Conservation (phyloP, 208 protist genomes). For the Acanthamoeba castellanii region DNA sequence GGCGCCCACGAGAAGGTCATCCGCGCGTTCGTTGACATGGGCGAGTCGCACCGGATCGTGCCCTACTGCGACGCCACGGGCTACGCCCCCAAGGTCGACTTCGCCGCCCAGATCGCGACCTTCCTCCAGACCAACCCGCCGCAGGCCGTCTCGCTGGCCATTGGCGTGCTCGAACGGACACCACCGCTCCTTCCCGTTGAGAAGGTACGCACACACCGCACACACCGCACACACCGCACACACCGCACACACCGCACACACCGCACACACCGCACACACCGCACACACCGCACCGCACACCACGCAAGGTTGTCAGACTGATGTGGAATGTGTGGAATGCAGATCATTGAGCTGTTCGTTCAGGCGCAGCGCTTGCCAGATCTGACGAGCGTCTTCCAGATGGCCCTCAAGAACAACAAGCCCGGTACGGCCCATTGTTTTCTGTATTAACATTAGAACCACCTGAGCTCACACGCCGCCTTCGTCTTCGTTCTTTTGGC, state of each 20-base stretch:
- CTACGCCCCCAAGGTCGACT: constrained; percentile 96
- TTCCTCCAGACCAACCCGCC: constrained; percentile 93
- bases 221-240: too few species aligned
- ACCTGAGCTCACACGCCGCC: neutral
- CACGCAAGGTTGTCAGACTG: neutral
- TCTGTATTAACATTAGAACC: too few species aligned
- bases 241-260: too few species aligned
- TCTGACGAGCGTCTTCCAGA: constrained; percentile 52
- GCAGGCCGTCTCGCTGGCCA: constrained; percentile 14
- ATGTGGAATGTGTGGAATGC: neutral
- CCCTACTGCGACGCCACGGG: constrained; percentile 97
- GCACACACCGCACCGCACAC: neutral
- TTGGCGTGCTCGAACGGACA: constrained; percentile 5
- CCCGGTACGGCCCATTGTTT: neutral
- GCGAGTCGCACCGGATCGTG: constrained; percentile 97
- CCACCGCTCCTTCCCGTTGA: constrained; percentile 41
- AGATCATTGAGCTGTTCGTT: constrained; percentile 50
- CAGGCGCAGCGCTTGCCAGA: constrained; percentile 45
- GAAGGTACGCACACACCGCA: neutral
- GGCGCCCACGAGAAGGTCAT: constrained; percentile 78
- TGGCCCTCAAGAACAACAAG: constrained; percentile 48
- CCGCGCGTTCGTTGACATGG: constrained; percentile 93
- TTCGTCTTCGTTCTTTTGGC: neutral
- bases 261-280: too few species aligned
- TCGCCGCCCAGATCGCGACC: constrained; percentile 92